Conservation (phyloP, 2,329 filamentous ascomycete genomes). For the Microsporum audouinii region DNA sequence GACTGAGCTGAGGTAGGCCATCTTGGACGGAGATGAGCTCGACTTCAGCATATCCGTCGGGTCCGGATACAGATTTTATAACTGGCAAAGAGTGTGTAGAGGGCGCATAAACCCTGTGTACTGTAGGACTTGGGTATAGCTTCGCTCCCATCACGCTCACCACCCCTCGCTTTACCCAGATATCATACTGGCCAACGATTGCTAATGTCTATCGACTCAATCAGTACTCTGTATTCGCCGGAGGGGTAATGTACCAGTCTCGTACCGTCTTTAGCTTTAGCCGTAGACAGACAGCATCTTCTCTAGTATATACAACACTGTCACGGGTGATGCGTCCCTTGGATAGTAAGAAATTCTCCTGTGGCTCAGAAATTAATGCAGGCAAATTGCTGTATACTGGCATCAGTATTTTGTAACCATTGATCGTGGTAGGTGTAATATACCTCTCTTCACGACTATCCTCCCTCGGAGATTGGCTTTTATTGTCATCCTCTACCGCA, state of each 20-base stretch:
- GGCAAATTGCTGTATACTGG: neutral
- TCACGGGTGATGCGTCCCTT: constrained; percentile 28
- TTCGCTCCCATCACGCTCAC: constrained; percentile 49
- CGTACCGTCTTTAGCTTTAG: constrained; percentile 31
- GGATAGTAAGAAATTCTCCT: constrained; percentile 32
- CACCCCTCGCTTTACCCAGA: constrained; percentile 46
- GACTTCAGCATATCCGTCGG: constrained; percentile 36
- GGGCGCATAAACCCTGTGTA: constrained; percentile 44
- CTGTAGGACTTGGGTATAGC: constrained; percentile 34
- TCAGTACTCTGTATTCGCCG: constrained; percentile 16
- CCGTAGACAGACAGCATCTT: constrained; percentile 29
- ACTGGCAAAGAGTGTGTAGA: constrained; percentile 46
- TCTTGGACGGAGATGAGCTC: constrained; percentile 38
- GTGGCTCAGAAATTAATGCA: neutral
- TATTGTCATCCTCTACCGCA: constrained; percentile 6
- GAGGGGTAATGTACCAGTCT: neutral
- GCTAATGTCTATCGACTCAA: constrained; percentile 27
- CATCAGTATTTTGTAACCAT: neutral
- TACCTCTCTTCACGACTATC: neutral
- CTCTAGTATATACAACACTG: constrained; percentile 30
- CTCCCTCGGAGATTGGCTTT: neutral
- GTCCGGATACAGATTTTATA: constrained; percentile 36
- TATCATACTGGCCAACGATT: constrained; percentile 43
- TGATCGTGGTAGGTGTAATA: neutral
- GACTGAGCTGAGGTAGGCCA: constrained; percentile 35